Evolutionary conservation across 139 green algal species (phyloP).

Genomic region (Ettlia oleoabundans): DNA sequence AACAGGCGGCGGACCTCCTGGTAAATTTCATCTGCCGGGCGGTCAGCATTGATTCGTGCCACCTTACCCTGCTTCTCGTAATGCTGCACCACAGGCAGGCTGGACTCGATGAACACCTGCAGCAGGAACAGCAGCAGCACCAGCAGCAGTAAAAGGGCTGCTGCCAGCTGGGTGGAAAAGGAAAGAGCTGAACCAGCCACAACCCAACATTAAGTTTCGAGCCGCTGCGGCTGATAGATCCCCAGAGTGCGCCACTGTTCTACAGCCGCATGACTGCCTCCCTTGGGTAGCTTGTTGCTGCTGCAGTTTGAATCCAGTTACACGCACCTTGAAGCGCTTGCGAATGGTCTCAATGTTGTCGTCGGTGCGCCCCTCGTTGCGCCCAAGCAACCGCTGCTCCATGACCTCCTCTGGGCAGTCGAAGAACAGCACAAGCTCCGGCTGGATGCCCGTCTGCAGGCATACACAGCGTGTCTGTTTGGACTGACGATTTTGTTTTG

Average conservation of each 20-base stretch:
- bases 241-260: too few relatives aligned
- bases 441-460: conserved; percentile 85
- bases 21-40: conserved; percentile 67
- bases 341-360: conserved; percentile 97
- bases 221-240: background rate
- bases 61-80: conserved; percentile 81
- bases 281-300: too few relatives aligned
- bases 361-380: conserved; percentile 90
- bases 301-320: too few relatives aligned
- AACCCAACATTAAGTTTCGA: background rate
- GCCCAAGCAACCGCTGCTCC: conserved; percentile 86
- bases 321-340: conserved; percentile 96
- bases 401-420: conserved; percentile 94
- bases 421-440: conserved; percentile 92
- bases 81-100: conserved; percentile 86
- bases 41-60: conserved; percentile 60
- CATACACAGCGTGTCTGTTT: too few relatives aligned
- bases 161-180: too few relatives aligned
- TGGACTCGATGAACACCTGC: conserved; percentile 81
- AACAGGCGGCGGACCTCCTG: conserved; percentile 57
- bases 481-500: too few relatives aligned
- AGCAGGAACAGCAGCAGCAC: too few relatives aligned
- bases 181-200: background rate
- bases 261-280: too few relatives aligned
- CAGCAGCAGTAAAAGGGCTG: too few relatives aligned